These are phyloP conservation scores for Aaosphaeria arxii DNA, from an alignment of 2,329 filamentous ascomycete species.

Conservation along the genomic window DNA sequence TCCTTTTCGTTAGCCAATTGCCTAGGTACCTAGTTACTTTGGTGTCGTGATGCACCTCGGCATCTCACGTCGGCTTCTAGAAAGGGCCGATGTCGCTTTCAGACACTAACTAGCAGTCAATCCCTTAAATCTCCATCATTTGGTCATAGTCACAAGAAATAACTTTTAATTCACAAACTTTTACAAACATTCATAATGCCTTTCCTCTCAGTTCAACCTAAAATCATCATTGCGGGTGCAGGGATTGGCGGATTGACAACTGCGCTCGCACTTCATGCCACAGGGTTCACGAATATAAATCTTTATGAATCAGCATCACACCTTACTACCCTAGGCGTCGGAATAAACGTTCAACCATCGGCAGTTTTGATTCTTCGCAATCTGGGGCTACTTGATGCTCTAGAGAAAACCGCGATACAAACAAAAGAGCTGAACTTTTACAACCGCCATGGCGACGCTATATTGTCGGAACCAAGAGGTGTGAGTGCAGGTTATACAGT, in stretches of 20 bases:
- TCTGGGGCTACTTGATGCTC: constrained; percentile 39
- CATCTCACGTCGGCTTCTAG: too few relatives aligned
- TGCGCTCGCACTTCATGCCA: constrained; percentile 69
- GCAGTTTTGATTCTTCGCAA: constrained; percentile 46
- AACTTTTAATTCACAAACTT: too few relatives aligned
- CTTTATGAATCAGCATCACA: constrained; percentile 43
- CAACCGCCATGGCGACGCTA: constrained; percentile 43
- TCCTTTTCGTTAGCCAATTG: too few relatives aligned
- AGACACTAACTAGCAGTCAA: too few relatives aligned
- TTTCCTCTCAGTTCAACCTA: constrained; percentile 17
- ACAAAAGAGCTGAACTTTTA: constrained; percentile 47
- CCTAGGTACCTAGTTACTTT: too few relatives aligned
- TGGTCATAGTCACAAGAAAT: too few relatives aligned
- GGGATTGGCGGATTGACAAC: constrained; percentile 74
- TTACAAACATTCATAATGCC: constrained; percentile 10
- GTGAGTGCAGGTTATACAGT: constrained; percentile 41
- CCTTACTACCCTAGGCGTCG: constrained; percentile 45
- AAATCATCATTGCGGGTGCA: constrained; percentile 35
- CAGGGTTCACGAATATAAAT: constrained; percentile 52
- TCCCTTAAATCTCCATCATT: too few relatives aligned
- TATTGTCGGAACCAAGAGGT: constrained; percentile 43
- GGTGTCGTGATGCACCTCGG: too few relatives aligned
- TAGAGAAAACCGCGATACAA: constrained; percentile 41
- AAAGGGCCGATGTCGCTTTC: too few relatives aligned
- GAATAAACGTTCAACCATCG: constrained; percentile 43